A percentile compares a stretch with the other conserved stretches of the same genome.
Evolutionary conservation across 306 rosid genomes (phyloP).

Genomic region (Pterocarpus macrocarpus): DNA sequence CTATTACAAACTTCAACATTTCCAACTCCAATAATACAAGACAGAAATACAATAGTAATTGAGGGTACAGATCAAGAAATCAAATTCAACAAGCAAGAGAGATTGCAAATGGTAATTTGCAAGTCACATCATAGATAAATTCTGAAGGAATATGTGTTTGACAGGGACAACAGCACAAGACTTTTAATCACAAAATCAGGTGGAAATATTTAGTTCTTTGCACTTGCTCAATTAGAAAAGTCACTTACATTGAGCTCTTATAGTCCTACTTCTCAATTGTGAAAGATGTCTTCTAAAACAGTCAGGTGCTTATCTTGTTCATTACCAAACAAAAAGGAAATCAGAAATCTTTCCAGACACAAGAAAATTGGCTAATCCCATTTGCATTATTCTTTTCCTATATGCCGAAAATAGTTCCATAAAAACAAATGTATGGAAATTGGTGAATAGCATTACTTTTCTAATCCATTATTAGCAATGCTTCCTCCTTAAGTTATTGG

Average conservation of each 20-base stretch:
- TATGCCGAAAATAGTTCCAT: neutral
- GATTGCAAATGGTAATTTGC: constrained; percentile 24
- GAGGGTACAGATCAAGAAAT: neutral
- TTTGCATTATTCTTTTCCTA: neutral
- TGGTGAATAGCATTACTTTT: neutral
- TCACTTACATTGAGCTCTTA: neutral
- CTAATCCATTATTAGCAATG: neutral
- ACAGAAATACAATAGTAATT: constrained; percentile 5
- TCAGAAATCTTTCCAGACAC: neutral
- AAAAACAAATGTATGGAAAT: constrained; percentile 3
- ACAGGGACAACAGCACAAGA: neutral
- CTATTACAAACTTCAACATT: constrained; percentile 20
- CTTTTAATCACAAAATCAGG: constrained; percentile 22
- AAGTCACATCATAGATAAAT: constrained; percentile 9
- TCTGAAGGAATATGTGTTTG: neutral
- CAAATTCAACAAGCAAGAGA: neutral
- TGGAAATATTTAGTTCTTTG: neutral
- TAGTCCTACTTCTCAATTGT: neutral
- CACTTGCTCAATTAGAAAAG: neutral
- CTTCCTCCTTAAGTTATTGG: neutral
- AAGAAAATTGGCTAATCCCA: neutral
- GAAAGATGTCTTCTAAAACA: constrained; percentile 9
- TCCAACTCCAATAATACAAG: neutral
- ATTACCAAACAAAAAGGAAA: neutral
- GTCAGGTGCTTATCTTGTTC: neutral